These are phyloP conservation scores for Opeltia flavorubescens DNA, from an alignment of 495 filamentous ascomycete species.

Conservation along the genomic window DNA sequence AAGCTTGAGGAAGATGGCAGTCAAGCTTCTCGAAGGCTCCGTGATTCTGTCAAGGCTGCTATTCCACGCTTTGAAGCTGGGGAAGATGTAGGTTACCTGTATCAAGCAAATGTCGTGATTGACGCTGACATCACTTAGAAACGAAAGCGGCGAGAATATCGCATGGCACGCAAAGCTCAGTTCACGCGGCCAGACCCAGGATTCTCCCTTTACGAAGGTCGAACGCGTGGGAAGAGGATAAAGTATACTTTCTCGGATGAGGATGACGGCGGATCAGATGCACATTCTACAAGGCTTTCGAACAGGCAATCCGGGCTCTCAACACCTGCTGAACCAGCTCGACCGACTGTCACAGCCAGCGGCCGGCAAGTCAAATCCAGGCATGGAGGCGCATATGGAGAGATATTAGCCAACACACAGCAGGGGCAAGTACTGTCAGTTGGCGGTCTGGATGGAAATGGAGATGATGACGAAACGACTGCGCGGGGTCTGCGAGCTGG, in stretches of 20 bases:
- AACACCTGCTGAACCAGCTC: slow-evolving; percentile 52
- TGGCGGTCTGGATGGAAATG: slow-evolving; percentile 15
- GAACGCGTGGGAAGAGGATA: slow-evolving; percentile 86
- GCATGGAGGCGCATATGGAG: slow-evolving; percentile 65
- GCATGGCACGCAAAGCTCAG: slow-evolving; percentile 67
- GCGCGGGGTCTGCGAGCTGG: background rate
- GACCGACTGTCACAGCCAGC: slow-evolving; percentile 79
- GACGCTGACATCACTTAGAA: slow-evolving; percentile 45
- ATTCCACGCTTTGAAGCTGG: slow-evolving; percentile 90
- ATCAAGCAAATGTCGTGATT: background rate
- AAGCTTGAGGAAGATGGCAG: slow-evolving; percentile 68
- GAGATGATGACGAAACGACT: slow-evolving; percentile 7
- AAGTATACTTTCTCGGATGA: slow-evolving; percentile 94
- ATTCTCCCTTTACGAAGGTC: slow-evolving; percentile 89
- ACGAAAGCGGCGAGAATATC: slow-evolving; percentile 84
- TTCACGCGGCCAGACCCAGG: slow-evolving; percentile 81
- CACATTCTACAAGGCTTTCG: slow-evolving; percentile 52
- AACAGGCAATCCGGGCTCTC: slow-evolving; percentile 57
- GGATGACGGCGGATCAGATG: slow-evolving; percentile 66
- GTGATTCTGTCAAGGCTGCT: slow-evolving; percentile 61
- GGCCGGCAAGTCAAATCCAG: slow-evolving; percentile 73
- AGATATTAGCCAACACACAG: slow-evolving; percentile 46
- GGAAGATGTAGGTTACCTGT: slow-evolving; percentile 52
- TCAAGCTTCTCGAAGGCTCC: slow-evolving; percentile 60
- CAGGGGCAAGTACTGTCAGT: slow-evolving; percentile 16